phyloP scores from a whole-genome alignment of 1,284 basidiomycete species.

The Irpex rosettiformis region DNA sequence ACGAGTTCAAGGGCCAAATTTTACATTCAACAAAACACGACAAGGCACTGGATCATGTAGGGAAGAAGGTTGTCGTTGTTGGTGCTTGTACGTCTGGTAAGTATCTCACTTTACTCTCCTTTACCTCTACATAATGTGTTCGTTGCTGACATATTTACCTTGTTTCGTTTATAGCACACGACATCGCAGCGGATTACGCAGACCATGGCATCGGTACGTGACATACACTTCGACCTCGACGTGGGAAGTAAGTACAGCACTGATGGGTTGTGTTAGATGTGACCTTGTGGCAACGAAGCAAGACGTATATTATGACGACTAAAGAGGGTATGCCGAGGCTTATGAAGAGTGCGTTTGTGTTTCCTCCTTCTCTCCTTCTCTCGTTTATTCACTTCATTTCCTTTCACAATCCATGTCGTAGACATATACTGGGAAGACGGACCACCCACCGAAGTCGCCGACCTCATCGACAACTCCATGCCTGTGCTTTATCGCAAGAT shows the following conservation, averaged over 20 bases:
- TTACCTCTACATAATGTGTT: not conserved
- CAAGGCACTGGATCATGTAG: conserved; percentile 43
- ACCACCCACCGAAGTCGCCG: conserved; percentile 46
- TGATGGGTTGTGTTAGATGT: conserved; percentile 33
- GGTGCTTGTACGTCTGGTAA: conserved; percentile 59
- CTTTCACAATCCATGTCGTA: conserved; percentile 12
- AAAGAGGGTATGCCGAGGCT: conserved; percentile 39
- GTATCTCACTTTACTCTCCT: not conserved
- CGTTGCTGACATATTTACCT: not conserved
- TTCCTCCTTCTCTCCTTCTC: too few species aligned
- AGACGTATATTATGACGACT: conserved; percentile 60
- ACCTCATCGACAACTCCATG: conserved; percentile 48
- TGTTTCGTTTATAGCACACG: conserved; percentile 23
- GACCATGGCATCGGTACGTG: conserved; percentile 33
- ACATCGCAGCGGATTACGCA: conserved; percentile 36
- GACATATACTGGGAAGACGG: conserved; percentile 52
- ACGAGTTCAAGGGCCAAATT: conserved; percentile 50
- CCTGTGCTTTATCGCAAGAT: conserved; percentile 44
- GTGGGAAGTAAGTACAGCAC: not conserved
- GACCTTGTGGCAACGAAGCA: conserved; percentile 61
- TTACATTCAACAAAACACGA: conserved; percentile 54
- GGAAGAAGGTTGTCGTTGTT: conserved; percentile 59
- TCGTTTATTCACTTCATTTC: too few species aligned
- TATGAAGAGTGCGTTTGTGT: conserved; percentile 28
- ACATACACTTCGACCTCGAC: not conserved